Evolutionary conservation across 352 stramenopile genomes (phyloP).

Genomic region (Phytopythium mirpurense): DNA sequence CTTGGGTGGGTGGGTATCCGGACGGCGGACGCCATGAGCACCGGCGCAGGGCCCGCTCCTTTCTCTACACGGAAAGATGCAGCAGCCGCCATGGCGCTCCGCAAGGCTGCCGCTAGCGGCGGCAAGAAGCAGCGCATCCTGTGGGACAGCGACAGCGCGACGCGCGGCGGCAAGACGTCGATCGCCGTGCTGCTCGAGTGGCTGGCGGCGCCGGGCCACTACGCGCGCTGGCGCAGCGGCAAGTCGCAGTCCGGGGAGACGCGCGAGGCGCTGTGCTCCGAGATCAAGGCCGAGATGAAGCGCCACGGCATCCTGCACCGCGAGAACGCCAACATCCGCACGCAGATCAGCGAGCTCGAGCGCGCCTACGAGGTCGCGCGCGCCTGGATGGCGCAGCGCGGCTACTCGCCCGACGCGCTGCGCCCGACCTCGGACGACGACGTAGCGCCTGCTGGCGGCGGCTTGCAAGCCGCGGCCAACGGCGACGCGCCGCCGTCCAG

Average conservation of each 20-base stretch:
- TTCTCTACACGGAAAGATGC: too few species aligned
- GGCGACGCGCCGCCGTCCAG: background rate
- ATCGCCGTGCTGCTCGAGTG: constrained; percentile 67
- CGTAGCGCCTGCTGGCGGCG: background rate
- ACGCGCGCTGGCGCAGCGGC: constrained; percentile 58
- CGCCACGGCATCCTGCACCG: constrained; percentile 58
- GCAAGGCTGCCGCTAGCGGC: background rate
- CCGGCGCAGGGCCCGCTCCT: too few species aligned
- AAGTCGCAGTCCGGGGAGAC: constrained; percentile 67
- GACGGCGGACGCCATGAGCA: too few species aligned
- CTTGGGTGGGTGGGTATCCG: too few species aligned
- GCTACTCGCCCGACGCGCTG: constrained; percentile 25
- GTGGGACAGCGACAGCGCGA: constrained; percentile 67
- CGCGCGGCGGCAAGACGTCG: constrained; percentile 62
- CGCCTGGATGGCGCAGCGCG: constrained; percentile 44
- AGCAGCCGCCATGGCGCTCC: too few species aligned
- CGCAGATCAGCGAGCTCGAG: constrained; percentile 75
- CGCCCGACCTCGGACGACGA: constrained; percentile 14
- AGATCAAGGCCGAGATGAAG: constrained; percentile 64
- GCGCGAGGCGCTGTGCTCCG: constrained; percentile 58
- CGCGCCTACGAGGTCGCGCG: constrained; percentile 50
- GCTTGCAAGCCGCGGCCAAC: background rate
- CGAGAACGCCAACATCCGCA: constrained; percentile 79
- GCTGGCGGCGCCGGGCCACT: constrained; percentile 57
- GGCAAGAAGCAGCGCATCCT: constrained; percentile 60